These are phyloP conservation scores for Mycena sp. DNA, from an alignment of 1,284 basidiomycete genomes.

Conservation along the genomic window DNA sequence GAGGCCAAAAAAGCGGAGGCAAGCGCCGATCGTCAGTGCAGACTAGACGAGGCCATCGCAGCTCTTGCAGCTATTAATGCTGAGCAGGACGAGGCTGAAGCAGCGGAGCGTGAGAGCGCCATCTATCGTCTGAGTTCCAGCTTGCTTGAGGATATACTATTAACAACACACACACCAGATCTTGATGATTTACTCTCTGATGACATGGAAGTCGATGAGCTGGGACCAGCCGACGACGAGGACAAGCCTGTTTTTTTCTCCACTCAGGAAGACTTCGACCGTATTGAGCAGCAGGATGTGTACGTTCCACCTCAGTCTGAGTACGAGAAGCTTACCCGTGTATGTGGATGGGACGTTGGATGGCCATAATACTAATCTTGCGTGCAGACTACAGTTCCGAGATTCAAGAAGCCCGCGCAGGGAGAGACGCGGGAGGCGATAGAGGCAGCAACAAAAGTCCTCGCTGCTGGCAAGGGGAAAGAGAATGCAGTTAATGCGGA, in stretches of 20 bases:
- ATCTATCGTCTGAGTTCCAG: too few species aligned
- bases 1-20: neutral
- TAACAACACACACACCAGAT: too few species aligned
- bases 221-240: neutral
- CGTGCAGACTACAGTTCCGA: neutral
- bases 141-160: too few species aligned
- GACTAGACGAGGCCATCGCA: neutral
- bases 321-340: neutral
- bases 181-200: neutral
- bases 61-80: neutral
- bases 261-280: slow-evolving; percentile 6
- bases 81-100: neutral
- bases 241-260: neutral
- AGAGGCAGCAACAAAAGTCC: neutral
- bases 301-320: neutral
- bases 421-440: neutral
- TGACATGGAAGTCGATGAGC: neutral
- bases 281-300: slow-evolving; percentile 1
- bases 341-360: too few species aligned
- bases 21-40: too few species aligned
- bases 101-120: neutral
- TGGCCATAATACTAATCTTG: neutral
- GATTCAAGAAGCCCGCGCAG: neutral
- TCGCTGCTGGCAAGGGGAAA: neutral
- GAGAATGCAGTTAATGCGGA: too few species aligned